Evolutionary conservation across 768 basidiomycete species (phyloP), one percentile per base, ranked within the genome.

Genomic region (Macrolepiota fuliginosa): DNA sequence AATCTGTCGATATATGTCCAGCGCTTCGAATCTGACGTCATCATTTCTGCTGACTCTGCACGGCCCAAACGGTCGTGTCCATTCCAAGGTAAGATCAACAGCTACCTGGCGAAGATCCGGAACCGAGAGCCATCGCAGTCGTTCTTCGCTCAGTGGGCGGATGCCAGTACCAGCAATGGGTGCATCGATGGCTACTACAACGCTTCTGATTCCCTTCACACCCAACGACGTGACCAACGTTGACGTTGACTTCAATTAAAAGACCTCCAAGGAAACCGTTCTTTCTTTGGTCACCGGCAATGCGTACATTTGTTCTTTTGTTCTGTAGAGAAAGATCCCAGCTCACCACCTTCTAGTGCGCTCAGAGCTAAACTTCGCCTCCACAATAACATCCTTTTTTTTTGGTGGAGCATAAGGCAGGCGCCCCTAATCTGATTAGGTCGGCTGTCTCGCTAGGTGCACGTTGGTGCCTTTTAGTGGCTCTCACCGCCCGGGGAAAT

Each of bases 311-410:
- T n/a, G n/a, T 35, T 32, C 11, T 3, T 13, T 17, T 22, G 10
- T 7, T 22, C 17, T 25, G 15, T 32, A 4, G 4, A 15, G 35
- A n/a, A 15, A 46, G 40, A 36, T 22, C n/a, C n/a, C n/a, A n/a
- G n/a, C n/a, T n/a, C n/a, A n/a, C n/a, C 9, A 35, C 4, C 22
- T 10, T 24, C n/a, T 25, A 61, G 59, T 10, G 22, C 42, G 32
- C 51, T 61, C 42, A 54, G 27, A 19, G 59, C 59, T 13, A 35
- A 36, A 11, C 5, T 61, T 1, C 40, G n/a, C 29, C 59, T 61
- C 17, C 29, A 61, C 52, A 52, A 61, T 37, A 3, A 22, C 11
- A n/a, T n/a, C n/a, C n/a, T n/a, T n/a, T n/a, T n/a, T n/a, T n/a
- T n/a, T n/a, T n/a, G n/a, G n/a, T n/a, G n/a, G n/a, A n/a, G n/a